Base-by-base conservation (phyloP, 371 early-diverging fungal genomes). In the Cokeromyces recurvatus region DNA sequence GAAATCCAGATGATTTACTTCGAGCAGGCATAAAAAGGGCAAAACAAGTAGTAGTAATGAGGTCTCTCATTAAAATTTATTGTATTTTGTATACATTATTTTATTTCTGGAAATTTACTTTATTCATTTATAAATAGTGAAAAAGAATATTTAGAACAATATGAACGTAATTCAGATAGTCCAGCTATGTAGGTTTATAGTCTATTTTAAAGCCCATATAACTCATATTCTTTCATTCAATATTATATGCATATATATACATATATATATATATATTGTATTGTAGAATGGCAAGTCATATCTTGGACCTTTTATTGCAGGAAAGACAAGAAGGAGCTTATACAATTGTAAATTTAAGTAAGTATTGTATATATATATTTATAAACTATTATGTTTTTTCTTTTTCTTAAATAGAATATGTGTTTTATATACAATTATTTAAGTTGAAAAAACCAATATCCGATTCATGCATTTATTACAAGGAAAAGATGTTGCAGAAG, bases 11-110 rank as follows among this genome's bases (percentile, higher is more conserved):
- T 46, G 82, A 81, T 51, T 57, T 81, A 5, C 55, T 79, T 4
- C 53, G 74, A 35, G 82, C 82, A 0, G 82, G 82, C 6, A 66
- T 74, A 6, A 62, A 73, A 36, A 55, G 68, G 16, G 79, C 79
- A 22, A 68, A 71, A 2, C 76, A 75, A 41, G 71, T 79, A 8
- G 79, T 81, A 15, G 61, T 81, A 10, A 79, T 81, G 78, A 74
- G 78, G 55, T 68, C n/a, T n/a, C n/a, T n/a, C n/a, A n/a, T n/a
- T n/a, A n/a, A 59, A 29, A 19, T 34, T 6, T 5, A 8, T 20
- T 45, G 21, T 20, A 29, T 23, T n/a, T 27, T 32, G 3, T 23
- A 8, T 35, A 7, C 23, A 5, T 29, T 5, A 29, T 29, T 8
- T 29, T 29, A 29, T 29, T 11, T 8, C 5, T 29, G 29, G 29